Percentiles rank a stretch among this genome's conserved stretches.
These are phyloP conservation scores for Salix dunnii DNA, from an alignment of 345 rosid species.

Conservation along the genomic window DNA sequence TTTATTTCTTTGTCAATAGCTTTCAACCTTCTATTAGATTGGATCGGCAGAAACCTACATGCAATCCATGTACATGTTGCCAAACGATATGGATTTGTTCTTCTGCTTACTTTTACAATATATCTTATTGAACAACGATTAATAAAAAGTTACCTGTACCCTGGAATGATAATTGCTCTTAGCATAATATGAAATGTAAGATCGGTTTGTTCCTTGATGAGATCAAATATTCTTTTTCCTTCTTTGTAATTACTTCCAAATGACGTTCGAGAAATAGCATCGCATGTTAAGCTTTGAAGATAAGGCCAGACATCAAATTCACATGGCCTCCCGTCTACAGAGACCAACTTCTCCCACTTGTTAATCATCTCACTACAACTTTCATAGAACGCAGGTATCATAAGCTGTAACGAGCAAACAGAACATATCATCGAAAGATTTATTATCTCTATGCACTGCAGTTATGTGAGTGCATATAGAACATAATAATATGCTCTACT, in stretches of 20 bases:
- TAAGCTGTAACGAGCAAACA: constrained; percentile 13
- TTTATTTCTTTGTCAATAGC: constrained; percentile 30
- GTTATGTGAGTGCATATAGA: too few species aligned
- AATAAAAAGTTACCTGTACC: constrained; percentile 35
- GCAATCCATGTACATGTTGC: not conserved
- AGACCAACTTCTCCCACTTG: constrained; percentile 25
- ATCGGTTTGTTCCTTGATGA: constrained; percentile 22
- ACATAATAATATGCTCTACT: not conserved
- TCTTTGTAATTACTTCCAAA: constrained; percentile 26
- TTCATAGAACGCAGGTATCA: constrained; percentile 27
- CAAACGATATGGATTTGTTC: constrained; percentile 6
- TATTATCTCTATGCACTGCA: fast-evolving
- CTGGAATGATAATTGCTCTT: constrained; percentile 29
- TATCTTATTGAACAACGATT: too few species aligned
- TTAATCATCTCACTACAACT: constrained; percentile 32
- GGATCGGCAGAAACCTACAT: constrained; percentile 46
- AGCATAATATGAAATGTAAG: not conserved
- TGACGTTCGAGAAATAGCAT: constrained; percentile 39
- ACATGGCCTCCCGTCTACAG: not conserved
- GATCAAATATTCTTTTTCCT: constrained; percentile 41
- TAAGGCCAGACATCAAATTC: constrained; percentile 43
- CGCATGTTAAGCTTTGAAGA: constrained; percentile 37
- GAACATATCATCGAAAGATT: too few species aligned
- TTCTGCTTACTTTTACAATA: not conserved
- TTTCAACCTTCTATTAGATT: constrained; percentile 37